Evolutionary conservation across 2,329 filamentous ascomycete species (phyloP).

Genomic region (Zymoseptoria tritici): DNA sequence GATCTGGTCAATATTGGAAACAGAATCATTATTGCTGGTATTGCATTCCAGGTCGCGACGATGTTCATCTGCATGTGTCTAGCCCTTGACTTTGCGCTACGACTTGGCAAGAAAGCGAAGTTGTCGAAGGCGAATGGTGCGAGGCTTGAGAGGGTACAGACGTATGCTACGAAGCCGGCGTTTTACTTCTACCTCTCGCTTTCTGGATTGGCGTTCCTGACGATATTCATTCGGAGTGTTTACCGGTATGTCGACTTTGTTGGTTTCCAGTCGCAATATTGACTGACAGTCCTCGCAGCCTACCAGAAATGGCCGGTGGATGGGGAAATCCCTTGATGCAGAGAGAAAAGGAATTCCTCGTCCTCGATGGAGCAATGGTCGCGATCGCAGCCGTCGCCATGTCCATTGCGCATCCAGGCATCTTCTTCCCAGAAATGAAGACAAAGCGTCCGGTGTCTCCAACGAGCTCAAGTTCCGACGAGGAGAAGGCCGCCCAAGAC

Average conservation of each 20-base stretch:
- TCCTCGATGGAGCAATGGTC: conserved; percentile 45
- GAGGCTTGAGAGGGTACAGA: conserved; percentile 33
- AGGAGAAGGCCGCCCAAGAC: neutral
- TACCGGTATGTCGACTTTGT: conserved; percentile 41
- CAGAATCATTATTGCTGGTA: conserved; percentile 40
- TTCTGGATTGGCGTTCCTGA: conserved; percentile 51
- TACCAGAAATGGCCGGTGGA: conserved; percentile 45
- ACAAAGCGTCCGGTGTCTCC: neutral
- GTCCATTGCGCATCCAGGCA: conserved; percentile 39
- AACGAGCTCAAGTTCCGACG: neutral
- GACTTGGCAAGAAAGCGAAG: conserved; percentile 6
- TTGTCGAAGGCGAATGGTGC: neutral
- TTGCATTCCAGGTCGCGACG: conserved; percentile 39
- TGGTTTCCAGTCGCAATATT: neutral
- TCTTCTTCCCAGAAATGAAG: conserved; percentile 33
- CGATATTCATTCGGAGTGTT: conserved; percentile 58
- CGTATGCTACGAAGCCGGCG: conserved; percentile 10
- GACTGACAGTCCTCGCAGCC: conserved; percentile 24
- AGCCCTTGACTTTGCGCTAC: conserved; percentile 34
- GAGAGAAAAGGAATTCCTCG: conserved; percentile 41
- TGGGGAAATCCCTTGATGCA: conserved; percentile 43
- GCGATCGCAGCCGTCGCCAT: conserved; percentile 35
- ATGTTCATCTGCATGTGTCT: conserved; percentile 37
- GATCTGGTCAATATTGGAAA: conserved; percentile 33
- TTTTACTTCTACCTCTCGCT: conserved; percentile 52